These are phyloP conservation scores for Royoungia palumana DNA, from an alignment of 768 basidiomycete genomes.

Conservation along the genomic window DNA sequence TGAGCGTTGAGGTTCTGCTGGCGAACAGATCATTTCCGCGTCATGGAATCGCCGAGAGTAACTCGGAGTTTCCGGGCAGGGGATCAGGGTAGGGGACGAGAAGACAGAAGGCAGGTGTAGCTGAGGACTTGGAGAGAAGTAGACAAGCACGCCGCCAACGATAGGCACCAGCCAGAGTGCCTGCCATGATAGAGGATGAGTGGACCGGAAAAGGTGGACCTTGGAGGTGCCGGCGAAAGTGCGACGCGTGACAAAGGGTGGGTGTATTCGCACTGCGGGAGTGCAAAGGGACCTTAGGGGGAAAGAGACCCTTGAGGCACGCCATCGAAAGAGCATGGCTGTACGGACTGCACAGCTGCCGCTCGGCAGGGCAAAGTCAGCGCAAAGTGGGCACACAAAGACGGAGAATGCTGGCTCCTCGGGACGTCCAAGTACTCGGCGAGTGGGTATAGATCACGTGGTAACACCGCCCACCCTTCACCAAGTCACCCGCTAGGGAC, in stretches of 20 bases:
- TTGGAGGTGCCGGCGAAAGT: constrained; percentile 23
- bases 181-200: constrained; percentile 28
- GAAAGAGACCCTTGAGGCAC: constrained; percentile 19
- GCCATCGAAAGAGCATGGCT: constrained; percentile 27
- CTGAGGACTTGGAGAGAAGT: constrained; percentile 41
- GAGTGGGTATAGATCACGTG: constrained; percentile 6
- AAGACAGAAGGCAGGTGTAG: constrained; percentile 48
- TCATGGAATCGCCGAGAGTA: constrained; percentile 16
- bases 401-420: no score
- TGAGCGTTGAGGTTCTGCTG: constrained; percentile 56
- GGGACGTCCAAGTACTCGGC: neutral
- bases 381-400: constrained; percentile 18
- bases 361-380: constrained; percentile 44
- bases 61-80: constrained; percentile 30
- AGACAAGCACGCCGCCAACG: constrained; percentile 52
- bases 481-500: constrained; percentile 1
- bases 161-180: constrained; percentile 55
- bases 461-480: neutral
- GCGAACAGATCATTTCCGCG: constrained; percentile 55
- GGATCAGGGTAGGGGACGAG: constrained; percentile 48
- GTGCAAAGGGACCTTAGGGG: constrained; percentile 22
- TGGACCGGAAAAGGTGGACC: no score
- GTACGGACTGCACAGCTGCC: constrained; percentile 10
- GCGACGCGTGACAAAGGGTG: constrained; percentile 18
- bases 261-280: constrained; percentile 4